Evolutionary conservation across 1,284 basidiomycete genomes (phyloP), one percentile per base, ranked within the genome.

Genomic region (Schizophyllum commune): DNA sequence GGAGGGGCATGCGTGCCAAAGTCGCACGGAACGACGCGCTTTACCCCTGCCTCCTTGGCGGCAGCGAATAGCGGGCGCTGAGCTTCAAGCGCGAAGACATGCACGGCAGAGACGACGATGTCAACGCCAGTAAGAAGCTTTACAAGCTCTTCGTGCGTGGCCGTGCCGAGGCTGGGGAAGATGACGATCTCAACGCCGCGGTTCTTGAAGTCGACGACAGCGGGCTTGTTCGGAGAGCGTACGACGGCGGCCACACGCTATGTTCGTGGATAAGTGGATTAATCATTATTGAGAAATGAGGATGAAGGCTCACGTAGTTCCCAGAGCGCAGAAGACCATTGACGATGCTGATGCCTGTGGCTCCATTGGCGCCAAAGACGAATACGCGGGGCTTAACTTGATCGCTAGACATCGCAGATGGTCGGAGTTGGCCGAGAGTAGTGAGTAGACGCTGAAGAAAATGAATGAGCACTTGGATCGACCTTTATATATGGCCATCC

Each of bases 1-100:
- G 52, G 52, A 5, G 56, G 20, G 7, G 15, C 52, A 17, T 60
- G n/a, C 11, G 47, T 52, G 11, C 17, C 52, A 32, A 61, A 64
- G 4, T 22, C 53, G 32, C 55, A 60, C 1, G 60, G 64, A n/a
- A 63, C 55, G 19, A 65, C 60, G 32, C 58, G 58, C 20, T 55
- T 54, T 1, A 59, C 58, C 21, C 53, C 58, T 17, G 52, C 58
- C 20, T 33, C 58, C 53, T 59, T 62, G 5, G 62, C 60, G n/a
- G 65, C 64, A 8, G 52, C 52, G 32, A 61, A 56, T 17, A 66
- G 56, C 19, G 56, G 51, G 20, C 61, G 39, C 52, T 66, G 62
- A 15, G 39, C 52, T 6, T 55, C 22, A 20, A 55, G 57, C 20
- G 34, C 34, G 17, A 2, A n/a, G 4, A 57, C 57, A 33, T 55